Base-by-base conservation (phyloP, 2,329 filamentous ascomycete genomes). In the Cladophialophora exuberans region DNA sequence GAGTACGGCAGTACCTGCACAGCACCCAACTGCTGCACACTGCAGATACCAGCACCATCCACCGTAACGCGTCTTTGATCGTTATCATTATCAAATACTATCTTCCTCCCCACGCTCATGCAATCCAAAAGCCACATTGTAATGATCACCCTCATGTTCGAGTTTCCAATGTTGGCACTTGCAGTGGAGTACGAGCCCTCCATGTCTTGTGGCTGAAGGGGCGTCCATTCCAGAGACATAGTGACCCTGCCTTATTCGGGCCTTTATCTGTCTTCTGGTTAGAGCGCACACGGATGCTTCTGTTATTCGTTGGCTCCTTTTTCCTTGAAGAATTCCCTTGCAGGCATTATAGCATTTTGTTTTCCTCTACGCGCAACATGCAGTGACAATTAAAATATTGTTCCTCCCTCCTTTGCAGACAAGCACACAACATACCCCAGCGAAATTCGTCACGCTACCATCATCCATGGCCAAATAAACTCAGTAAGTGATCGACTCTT, bases 211-310 rank as follows among this genome's bases (percentile, higher is more conserved):
- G 51, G 56, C 51, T 47, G 23, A 30, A 45, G 46, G 36, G 38
- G 50, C 41, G 50, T 54, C 56, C 51, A 54, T 43, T 52, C 31
- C 47, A 22, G 20, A n/a, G 28, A 33, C 45, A 26, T 7, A 17
- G 43, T 28, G 36, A 31, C 33, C 35, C 31, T 45, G 23, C 45
- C 10, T 38, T 15, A 15, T 13, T 41, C 31, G 23, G 50, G 42
- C 31, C 18, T 23, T 30, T 39, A 36, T 30, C 31, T 57, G 22
- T 18, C n/a, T 41, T 28, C 33, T 38, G 33, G 46, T 41, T 38
- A 28, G 22, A 25, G n/a, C n/a, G n/a, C 11, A 17, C 26, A 17
- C 46, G 22, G 39, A 20, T 20, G 9, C 7, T 35, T 35, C 17
- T n/a, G 6, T n/a, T 35, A 49, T 26, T 49, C 13, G 46, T 30